These are phyloP conservation scores for Blastomyces percursus DNA, from an alignment of 2,329 filamentous ascomycete genomes.

Conservation along the genomic window DNA sequence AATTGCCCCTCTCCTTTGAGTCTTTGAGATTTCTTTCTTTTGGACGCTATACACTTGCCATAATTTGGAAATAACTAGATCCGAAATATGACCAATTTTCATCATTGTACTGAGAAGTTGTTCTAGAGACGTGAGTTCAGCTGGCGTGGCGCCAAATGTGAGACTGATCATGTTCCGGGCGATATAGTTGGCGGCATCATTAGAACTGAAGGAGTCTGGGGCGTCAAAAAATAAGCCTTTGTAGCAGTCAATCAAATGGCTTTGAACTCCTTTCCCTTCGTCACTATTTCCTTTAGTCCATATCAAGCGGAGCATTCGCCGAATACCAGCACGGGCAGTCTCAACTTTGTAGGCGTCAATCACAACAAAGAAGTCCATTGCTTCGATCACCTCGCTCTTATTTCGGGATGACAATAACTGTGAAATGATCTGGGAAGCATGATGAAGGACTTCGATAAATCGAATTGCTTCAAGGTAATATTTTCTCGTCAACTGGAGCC, in stretches of 20 bases:
- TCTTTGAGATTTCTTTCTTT: constrained; percentile 82
- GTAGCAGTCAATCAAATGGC: constrained; percentile 94
- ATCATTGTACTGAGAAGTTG: constrained; percentile 96
- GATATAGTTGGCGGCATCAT: constrained; percentile 90
- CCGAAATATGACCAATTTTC: constrained; percentile 77
- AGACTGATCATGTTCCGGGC: constrained; percentile 98
- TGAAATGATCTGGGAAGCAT: constrained; percentile 66
- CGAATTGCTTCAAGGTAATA: constrained; percentile 90
- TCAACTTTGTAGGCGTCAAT: constrained; percentile 94
- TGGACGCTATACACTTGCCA: constrained; percentile 98
- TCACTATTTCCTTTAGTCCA: constrained; percentile 99
- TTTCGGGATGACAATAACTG: constrained; percentile 89
- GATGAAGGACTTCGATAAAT: constrained; percentile 85
- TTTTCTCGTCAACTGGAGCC: constrained; percentile 73
- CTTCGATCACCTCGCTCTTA: constrained; percentile 97
- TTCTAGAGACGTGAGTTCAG: constrained; percentile 88
- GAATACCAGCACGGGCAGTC: constrained; percentile 81
- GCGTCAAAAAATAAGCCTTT: constrained; percentile 93
- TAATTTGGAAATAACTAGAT: constrained; percentile 76
- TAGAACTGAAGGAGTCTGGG: constrained; percentile 72
- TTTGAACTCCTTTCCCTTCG: constrained; percentile 95
- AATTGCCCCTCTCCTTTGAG: constrained; percentile 81
- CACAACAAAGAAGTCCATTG: constrained; percentile 96
- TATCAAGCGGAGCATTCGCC: constrained; percentile 90
- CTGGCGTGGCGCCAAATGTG: constrained; percentile 88